Conservation (phyloP, 257 asterid genomes). For the Buddleja alternifolia region DNA sequence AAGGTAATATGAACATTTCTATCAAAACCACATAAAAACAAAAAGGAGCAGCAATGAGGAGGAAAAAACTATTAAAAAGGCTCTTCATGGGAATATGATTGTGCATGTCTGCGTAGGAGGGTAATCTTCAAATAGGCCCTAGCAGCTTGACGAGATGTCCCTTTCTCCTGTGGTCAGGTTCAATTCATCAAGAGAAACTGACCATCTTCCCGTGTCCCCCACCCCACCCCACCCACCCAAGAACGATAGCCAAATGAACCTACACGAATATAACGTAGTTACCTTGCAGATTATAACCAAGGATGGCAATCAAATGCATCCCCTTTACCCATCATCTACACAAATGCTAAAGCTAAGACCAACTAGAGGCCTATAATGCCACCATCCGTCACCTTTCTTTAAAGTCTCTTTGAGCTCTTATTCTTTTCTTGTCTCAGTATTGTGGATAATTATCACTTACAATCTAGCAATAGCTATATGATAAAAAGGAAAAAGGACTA, state of each 20-base stretch:
- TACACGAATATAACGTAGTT: neutral
- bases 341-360: neutral
- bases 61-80: neutral
- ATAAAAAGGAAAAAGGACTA: neutral
- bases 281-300: neutral
- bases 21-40: neutral
- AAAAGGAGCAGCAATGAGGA: neutral
- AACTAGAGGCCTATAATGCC: conserved; percentile 17
- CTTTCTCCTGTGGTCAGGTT: neutral
- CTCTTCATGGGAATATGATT: neutral
- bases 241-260: too few species aligned
- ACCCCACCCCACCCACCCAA: too few species aligned
- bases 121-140: neutral
- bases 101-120: neutral
- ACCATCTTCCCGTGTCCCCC: too few species aligned
- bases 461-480: neutral
- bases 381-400: neutral
- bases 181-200: neutral
- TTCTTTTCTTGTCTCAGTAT: neutral
- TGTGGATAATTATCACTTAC: neutral
- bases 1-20: neutral
- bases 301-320: neutral
- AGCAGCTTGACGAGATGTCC: conserved; percentile 1
- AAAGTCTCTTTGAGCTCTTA: neutral
- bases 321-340: neutral